Conservation (phyloP, 2,329 filamentous ascomycete species). For the Curvularia sp. region DNA sequence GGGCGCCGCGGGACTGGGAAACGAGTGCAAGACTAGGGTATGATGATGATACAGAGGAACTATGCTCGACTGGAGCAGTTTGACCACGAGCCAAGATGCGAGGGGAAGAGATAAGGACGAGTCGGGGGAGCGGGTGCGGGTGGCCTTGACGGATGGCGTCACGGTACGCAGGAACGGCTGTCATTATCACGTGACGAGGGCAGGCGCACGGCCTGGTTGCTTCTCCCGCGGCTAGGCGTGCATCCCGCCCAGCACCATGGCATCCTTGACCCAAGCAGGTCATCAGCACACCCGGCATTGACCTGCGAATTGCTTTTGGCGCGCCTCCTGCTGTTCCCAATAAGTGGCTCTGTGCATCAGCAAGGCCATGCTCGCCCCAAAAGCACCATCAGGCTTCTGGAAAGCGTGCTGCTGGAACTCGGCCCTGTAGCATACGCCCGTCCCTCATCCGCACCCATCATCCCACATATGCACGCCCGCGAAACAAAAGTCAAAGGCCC, state of each 20-base stretch:
- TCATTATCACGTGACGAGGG: background rate
- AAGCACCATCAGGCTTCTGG: slow-evolving; percentile 19
- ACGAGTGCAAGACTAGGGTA: slow-evolving; percentile 3
- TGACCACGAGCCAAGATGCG: slow-evolving; percentile 13
- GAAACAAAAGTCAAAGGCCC: slow-evolving; percentile 14
- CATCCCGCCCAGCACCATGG: slow-evolving; percentile 11
- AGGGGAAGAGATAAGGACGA: slow-evolving; percentile 5
- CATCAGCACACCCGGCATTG: slow-evolving; percentile 7
- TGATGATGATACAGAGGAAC: background rate
- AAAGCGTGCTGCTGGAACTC: slow-evolving; percentile 10
- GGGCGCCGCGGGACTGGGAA: background rate
- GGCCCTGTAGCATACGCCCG: slow-evolving; percentile 8
- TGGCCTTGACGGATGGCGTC: background rate
- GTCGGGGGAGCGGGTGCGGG: background rate
- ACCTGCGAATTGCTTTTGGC: slow-evolving; percentile 22
- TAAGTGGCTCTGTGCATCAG: slow-evolving; percentile 6
- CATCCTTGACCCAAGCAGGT: slow-evolving; percentile 4
- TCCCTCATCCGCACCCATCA: slow-evolving; percentile 13
- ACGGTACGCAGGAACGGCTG: background rate
- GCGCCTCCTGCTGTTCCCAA: slow-evolving; percentile 12
- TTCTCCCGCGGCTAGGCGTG: slow-evolving; percentile 13
- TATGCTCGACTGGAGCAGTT: slow-evolving; percentile 9
- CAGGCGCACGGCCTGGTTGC: slow-evolving; percentile 4
- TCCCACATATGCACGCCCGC: slow-evolving; percentile 29
- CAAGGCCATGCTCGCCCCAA: slow-evolving; percentile 19